Base-by-base conservation (phyloP, 1,284 basidiomycete species). In the Tylopilus orsonianus region DNA sequence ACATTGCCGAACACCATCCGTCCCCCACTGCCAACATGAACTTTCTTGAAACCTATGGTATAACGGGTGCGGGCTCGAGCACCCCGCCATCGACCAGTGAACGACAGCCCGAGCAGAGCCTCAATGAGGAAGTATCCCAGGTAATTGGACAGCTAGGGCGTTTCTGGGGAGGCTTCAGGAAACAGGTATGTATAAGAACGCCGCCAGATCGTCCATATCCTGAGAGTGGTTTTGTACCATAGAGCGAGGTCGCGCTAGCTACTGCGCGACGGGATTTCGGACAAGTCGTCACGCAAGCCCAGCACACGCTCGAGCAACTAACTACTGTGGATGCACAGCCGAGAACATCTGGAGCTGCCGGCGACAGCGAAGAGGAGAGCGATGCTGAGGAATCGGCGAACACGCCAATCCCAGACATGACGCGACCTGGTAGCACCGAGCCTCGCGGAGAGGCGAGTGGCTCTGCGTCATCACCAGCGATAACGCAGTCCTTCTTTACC, bases 131-230 rank as follows among this genome's bases (percentile, higher is more conserved):
- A 67, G 90, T 96, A 8, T 78, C 78, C 4, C 87, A 95, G 64
- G 91, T 93, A 19, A 81, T 94, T 43, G 88, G 87, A 18, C 84
- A 88, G 58, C 72, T 94, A n/a, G 86, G 84, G 32, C 76, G 81
- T 48, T 86, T 93, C 65, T 96, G 92, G 92, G 91, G 92, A 40
- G 87, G 89, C 14, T 87, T 94, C 62, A 81, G 83, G 72, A 89
- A 87, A 67, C 90, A 93, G 83, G 92, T 86, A 57, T 58, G 83
- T 59, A 47, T 10, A 18, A 40, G 33, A 14, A 12, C 9, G n/a
- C 35, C 39, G 34, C 23, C 30, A 29, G 44, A 36, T 19, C 39
- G 22, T 32, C 36, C 36, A 39, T 24, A 41, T 3, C 8, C 43
- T 52, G 29, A 54, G 41, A 24, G 33, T 46, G 44, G 23, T 39